These are phyloP conservation scores for Trapa incisa DNA, from an alignment of 345 rosid genomes.

Conservation along the genomic window DNA sequence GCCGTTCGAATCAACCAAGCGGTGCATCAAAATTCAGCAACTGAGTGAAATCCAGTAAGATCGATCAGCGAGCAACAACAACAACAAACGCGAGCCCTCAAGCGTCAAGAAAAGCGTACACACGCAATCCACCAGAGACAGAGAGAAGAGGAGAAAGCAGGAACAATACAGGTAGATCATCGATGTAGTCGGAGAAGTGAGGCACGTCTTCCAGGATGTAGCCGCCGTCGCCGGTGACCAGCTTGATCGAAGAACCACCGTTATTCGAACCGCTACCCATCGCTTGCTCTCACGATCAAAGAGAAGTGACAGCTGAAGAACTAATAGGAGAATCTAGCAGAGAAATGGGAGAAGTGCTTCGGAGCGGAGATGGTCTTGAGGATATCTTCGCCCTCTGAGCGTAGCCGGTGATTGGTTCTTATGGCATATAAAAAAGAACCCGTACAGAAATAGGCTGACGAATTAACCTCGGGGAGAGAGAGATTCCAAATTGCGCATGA, in stretches of 20 bases:
- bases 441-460: background rate
- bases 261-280: background rate
- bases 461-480: background rate
- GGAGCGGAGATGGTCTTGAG: background rate
- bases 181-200: constrained; percentile 61
- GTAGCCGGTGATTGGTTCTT: background rate
- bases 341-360: background rate
- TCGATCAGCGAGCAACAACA: background rate
- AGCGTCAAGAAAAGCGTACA: background rate
- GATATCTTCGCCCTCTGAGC: background rate
- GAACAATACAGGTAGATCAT: constrained; percentile 40
- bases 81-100: background rate
- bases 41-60: background rate
- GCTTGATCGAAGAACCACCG: constrained; percentile 7
- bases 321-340: background rate
- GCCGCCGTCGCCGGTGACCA: constrained; percentile 40
- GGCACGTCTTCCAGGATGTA: constrained; percentile 74
- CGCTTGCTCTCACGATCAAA: background rate
- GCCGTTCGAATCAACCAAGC: background rate
- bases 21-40: background rate
- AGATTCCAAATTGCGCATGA: background rate
- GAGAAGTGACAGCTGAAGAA: background rate
- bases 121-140: background rate
- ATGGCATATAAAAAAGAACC: background rate
- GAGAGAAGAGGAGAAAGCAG: constrained; percentile 2